phyloP scores from a whole-genome alignment of 495 filamentous ascomycete genomes.

The Aspergillus hancockii region DNA sequence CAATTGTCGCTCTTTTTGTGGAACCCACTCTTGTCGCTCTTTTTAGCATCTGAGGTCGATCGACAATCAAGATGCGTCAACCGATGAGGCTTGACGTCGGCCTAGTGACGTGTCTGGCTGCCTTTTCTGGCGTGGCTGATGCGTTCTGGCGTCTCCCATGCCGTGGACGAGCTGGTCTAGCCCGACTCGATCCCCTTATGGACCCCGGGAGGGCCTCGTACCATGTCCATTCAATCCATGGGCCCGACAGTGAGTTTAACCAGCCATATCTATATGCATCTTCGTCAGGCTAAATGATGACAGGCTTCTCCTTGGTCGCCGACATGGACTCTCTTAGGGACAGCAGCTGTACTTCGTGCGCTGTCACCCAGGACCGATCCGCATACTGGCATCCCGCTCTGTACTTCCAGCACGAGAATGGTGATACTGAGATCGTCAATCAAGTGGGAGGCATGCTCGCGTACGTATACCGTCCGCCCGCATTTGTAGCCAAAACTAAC shows the following conservation, averaged over 20 bases:
- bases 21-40: conserved; percentile 19
- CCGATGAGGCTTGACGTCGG: conserved; percentile 23
- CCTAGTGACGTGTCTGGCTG: conserved; percentile 31
- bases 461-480: conserved; percentile 32
- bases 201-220: conserved; percentile 43
- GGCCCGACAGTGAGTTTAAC: conserved; percentile 51
- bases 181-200: conserved; percentile 57
- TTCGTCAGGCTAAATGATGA: background rate
- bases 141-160: conserved; percentile 93
- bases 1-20: conserved; percentile 17
- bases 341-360: conserved; percentile 58
- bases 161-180: conserved; percentile 62
- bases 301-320: conserved; percentile 52
- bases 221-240: conserved; percentile 56
- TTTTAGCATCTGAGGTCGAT: conserved; percentile 8
- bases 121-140: conserved; percentile 41
- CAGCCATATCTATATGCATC: background rate
- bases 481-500: background rate
- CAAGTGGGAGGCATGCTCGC: conserved; percentile 60
- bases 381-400: conserved; percentile 64
- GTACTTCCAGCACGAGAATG: conserved; percentile 57
- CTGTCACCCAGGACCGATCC: conserved; percentile 59
- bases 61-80: conserved; percentile 17
- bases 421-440: conserved; percentile 53
- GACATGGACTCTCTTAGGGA: conserved; percentile 42